phyloP scores from a whole-genome alignment of 768 basidiomycete species.

The Lactarius vividus region DNA sequence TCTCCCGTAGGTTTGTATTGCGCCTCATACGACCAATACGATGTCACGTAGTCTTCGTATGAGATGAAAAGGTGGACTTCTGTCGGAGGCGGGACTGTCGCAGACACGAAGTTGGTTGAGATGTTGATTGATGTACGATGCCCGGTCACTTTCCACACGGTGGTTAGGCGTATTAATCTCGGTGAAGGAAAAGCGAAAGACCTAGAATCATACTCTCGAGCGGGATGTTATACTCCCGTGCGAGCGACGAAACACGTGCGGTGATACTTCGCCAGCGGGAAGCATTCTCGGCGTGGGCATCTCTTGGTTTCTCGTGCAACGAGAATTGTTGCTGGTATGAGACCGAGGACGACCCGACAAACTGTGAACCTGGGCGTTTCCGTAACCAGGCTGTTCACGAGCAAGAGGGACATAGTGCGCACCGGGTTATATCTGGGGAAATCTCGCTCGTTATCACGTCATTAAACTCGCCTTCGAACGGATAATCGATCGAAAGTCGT shows the following conservation, averaged over 20 bases:
- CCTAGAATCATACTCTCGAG: conserved; percentile 13
- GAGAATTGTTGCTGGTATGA: conserved; percentile 16
- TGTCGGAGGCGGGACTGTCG: background rate
- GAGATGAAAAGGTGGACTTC: conserved; percentile 16
- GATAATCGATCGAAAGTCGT: conserved; percentile 1
- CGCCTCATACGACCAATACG: conserved; percentile 15
- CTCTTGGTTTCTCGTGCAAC: conserved; percentile 14
- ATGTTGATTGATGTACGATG: conserved; percentile 14
- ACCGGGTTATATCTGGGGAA: conserved; percentile 5
- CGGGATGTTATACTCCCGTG: conserved; percentile 1
- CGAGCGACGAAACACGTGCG: background rate
- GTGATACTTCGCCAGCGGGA: conserved; percentile 15
- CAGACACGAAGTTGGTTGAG: background rate
- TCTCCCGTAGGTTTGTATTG: background rate
- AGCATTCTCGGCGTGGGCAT: background rate
- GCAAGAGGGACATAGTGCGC: background rate
- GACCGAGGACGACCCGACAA: background rate
- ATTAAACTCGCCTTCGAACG: conserved; percentile 12
- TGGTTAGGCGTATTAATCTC: background rate
- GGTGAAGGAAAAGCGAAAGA: background rate
- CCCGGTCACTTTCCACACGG: conserved; percentile 9
- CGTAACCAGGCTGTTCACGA: background rate
- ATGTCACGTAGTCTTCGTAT: conserved; percentile 9
- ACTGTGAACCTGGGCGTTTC: conserved; percentile 9
- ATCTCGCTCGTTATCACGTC: conserved; percentile 9